Conservation (phyloP, 306 rosid species). For the Benincasa hispida region DNA sequence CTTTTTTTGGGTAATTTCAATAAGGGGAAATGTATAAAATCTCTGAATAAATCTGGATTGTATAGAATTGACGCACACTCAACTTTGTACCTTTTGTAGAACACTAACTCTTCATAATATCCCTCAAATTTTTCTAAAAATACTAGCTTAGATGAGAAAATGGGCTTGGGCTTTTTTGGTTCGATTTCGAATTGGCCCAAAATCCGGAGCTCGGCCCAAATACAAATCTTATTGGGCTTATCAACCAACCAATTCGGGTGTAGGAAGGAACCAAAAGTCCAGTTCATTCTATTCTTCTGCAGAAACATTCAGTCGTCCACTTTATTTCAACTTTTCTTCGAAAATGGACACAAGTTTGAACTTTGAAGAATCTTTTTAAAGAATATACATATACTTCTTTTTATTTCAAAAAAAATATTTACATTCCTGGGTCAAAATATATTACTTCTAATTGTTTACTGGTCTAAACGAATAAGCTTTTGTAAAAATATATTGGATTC, state of each 20-base stretch:
- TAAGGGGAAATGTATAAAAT: no score
- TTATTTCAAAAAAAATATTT: no score
- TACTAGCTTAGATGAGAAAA: not conserved
- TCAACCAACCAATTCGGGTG: not conserved
- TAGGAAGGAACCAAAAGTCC: not conserved
- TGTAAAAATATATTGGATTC: not conserved
- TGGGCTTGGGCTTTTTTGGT: not conserved
- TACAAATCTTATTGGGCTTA: not conserved
- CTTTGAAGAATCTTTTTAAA: not conserved
- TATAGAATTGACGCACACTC: no score
- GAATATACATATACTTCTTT: no score
- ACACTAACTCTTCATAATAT: no score
- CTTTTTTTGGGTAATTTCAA: no score
- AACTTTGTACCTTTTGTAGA: not conserved
- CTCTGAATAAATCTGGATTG: no score
- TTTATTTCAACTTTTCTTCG: not conserved
- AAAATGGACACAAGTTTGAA: not conserved
- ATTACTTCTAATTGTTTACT: no score
- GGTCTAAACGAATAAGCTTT: not conserved
- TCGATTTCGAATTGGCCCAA: not conserved
- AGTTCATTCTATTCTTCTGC: not conserved
- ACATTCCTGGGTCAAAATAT: no score
- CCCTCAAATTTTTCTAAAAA: no score
- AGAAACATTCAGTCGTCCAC: not conserved
- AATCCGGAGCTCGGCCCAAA: not conserved